Conservation (phyloP, 2,329 filamentous ascomycete genomes). For the Triangularia setosa region DNA sequence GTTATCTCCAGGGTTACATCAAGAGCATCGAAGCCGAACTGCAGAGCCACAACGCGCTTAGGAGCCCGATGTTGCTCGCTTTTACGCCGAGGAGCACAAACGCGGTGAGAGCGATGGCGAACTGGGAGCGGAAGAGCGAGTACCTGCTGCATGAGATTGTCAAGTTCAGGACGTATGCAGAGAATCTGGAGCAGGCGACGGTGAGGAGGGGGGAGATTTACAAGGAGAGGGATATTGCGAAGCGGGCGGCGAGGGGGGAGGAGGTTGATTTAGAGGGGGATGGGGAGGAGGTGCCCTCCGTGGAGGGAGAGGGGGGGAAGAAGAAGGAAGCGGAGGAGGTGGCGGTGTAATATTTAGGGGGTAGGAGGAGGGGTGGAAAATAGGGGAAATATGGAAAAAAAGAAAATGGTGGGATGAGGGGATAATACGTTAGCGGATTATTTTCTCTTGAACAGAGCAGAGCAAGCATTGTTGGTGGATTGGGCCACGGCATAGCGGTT, state of each 20-base stretch:
- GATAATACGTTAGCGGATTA: background rate
- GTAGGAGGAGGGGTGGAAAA: background rate
- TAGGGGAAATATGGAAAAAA: background rate
- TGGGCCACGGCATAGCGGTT: background rate
- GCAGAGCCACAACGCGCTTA: slow-evolving; percentile 80
- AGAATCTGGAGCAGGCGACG: slow-evolving; percentile 71
- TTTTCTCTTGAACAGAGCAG: background rate
- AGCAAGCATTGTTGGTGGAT: background rate
- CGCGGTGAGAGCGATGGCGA: slow-evolving; percentile 78
- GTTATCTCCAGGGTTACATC: slow-evolving; percentile 72
- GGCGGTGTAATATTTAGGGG: background rate
- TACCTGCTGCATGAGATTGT: slow-evolving; percentile 92
- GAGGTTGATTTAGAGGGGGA: slow-evolving; percentile 11
- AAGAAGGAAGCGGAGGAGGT: background rate
- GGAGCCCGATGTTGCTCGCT: slow-evolving; percentile 81
- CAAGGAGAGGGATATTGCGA: slow-evolving; percentile 50
- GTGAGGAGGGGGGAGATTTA: slow-evolving; percentile 68
- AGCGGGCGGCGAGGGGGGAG: slow-evolving; percentile 44
- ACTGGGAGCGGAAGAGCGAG: slow-evolving; percentile 95
- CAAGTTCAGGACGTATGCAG: slow-evolving; percentile 94
- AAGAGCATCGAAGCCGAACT: slow-evolving; percentile 81
- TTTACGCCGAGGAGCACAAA: slow-evolving; percentile 84
- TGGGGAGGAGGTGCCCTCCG: slow-evolving; percentile 4
- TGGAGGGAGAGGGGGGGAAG: background rate
- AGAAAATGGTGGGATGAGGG: background rate